Conservation (phyloP, 352 stramenopile genomes). For the Pythium sukuiense region DNA sequence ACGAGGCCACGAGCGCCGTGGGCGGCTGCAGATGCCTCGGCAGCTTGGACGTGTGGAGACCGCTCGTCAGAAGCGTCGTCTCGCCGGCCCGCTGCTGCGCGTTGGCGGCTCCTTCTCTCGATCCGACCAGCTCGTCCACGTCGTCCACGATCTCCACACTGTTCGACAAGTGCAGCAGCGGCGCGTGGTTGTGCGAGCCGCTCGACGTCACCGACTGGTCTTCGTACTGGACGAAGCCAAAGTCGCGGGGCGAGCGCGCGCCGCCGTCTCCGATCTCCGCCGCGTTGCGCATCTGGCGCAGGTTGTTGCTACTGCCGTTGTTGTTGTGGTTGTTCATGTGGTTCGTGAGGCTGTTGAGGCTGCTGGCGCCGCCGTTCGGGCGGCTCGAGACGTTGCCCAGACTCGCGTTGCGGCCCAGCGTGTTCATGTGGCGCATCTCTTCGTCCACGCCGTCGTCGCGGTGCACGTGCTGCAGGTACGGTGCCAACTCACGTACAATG, state of each 20-base stretch:
- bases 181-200: constrained; percentile 61
- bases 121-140: constrained; percentile 25
- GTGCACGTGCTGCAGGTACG: constrained; percentile 85
- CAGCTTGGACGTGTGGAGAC: not conserved
- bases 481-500: constrained; percentile 83
- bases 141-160: constrained; percentile 28
- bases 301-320: not conserved
- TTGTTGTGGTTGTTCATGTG: not conserved
- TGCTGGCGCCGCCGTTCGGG: not conserved
- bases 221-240: constrained; percentile 47
- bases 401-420: constrained; percentile 4
- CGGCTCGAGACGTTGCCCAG: not conserved
- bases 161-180: constrained; percentile 35
- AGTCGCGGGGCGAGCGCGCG: constrained; percentile 34
- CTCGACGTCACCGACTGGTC: constrained; percentile 59
- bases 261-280: constrained; percentile 4
- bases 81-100: not conserved
- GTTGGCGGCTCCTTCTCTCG: not conserved
- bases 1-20: constrained; percentile 13
- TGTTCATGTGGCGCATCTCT: constrained; percentile 31
- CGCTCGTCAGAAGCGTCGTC: not conserved
- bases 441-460: constrained; percentile 69
- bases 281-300: not conserved
- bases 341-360: constrained; percentile 7
- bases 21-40: constrained; percentile 18